Conservation (phyloP, 2,329 filamentous ascomycete species). For the Periglandula ipomoeae region DNA sequence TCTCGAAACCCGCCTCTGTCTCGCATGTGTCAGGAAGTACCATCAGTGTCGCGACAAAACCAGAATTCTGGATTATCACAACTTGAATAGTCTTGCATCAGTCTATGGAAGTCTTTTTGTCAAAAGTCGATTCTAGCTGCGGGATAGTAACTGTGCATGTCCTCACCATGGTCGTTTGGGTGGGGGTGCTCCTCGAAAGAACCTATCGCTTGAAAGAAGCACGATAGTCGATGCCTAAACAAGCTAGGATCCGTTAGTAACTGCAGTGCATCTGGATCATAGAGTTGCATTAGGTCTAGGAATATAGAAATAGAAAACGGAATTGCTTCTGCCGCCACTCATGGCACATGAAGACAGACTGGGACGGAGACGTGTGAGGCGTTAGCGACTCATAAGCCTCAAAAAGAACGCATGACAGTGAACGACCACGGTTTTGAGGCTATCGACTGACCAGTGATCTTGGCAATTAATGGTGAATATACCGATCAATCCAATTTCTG, state of each 20-base stretch:
- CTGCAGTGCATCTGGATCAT: not conserved
- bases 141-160: too few relatives aligned
- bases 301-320: not conserved
- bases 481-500: not conserved
- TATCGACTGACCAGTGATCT: not conserved
- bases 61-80: not conserved
- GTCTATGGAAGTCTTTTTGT: not conserved
- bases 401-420: not conserved
- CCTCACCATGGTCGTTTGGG: too few relatives aligned
- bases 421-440: not conserved
- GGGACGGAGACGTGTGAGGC: not conserved
- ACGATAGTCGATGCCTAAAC: not conserved
- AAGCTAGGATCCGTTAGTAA: not conserved
- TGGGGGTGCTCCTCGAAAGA: not conserved
- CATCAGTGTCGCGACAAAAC: not conserved
- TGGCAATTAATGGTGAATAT: not conserved
- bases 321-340: not conserved
- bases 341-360: not conserved
- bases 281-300: too few relatives aligned
- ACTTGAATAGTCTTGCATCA: not conserved
- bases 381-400: not conserved
- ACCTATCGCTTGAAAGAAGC: not conserved
- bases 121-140: too few relatives aligned
- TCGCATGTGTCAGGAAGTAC: not conserved
- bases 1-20: slow-evolving; percentile 2